phyloP scores from a whole-genome alignment of 345 rosid genomes.

The Linum lewisii region DNA sequence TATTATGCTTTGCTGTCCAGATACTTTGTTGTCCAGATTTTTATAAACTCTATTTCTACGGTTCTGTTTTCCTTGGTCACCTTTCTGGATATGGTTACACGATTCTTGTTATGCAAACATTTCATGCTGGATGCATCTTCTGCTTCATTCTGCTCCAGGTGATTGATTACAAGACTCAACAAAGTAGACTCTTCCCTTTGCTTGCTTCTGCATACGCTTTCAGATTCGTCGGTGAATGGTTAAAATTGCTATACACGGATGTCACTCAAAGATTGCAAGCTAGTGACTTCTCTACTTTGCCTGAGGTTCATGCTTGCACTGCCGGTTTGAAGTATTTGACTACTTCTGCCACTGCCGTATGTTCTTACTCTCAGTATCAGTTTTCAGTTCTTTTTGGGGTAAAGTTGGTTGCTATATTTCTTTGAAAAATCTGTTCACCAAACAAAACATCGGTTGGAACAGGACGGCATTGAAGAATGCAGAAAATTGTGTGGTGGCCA shows the following conservation, averaged over 20 bases:
- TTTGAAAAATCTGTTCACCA: neutral
- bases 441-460: conserved; percentile 14
- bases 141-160: conserved; percentile 42
- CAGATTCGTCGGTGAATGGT: conserved; percentile 97
- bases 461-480: conserved; percentile 99
- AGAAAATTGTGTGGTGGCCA: conserved; percentile 98
- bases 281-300: conserved; percentile 82
- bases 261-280: conserved; percentile 82
- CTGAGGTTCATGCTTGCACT: conserved; percentile 98
- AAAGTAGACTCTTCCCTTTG: conserved; percentile 90
- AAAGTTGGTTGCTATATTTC: neutral
- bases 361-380: conserved; percentile 18
- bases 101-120: no score
- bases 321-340: conserved; percentile 98
- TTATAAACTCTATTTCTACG: no score
- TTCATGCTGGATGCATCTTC: conserved; percentile 9
- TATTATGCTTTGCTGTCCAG: no score
- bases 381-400: neutral
- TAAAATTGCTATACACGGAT: conserved; percentile 86
- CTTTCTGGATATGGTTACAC: no score
- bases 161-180: conserved; percentile 96
- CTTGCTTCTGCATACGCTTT: conserved; percentile 99
- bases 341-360: conserved; percentile 83
- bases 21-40: no score
- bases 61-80: no score